Base-by-base conservation (phyloP, 805 yeast genomes). In the Saccharomyces mikatae region DNA sequence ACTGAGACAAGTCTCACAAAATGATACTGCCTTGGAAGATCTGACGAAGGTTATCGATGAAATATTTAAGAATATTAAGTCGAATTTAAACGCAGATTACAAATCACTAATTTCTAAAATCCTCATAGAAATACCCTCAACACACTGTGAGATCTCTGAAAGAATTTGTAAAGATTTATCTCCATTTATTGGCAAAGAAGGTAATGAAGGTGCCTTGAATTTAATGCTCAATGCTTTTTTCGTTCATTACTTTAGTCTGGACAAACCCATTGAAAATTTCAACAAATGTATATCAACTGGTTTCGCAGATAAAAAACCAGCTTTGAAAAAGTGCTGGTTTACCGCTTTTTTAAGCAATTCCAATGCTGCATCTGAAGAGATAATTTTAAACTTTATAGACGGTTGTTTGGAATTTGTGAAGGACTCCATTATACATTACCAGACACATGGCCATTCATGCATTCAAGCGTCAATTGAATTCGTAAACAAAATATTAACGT, bases 281-380 rank as follows among this genome's bases (percentile, higher is more conserved):
- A 55, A 72, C 11, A 70, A 62, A 52, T 67, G 51, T 58, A 66
- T 87, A 31, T 70, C 68, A n/a, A 69, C 74, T 17, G 97, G 97
- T 0, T 71, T 89, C 13, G 65, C 70, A 13, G 91, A 87, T 41
- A 77, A 86, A 61, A 87, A 87, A 59, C 69, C 77, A 11, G 79
- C 79, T 31, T 68, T 87, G 26, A 79, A 86, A 60, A 81, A 80
- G 62, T 71, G 81, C 22, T 92, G 97, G 97, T 76, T 78, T 53
- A 63, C 75, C 41, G 69, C 80, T 36, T 63, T 86, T 27, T 54
- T 68, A 48, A 50, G 52, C 13, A 53, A 56, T 44, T 57, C 62
- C 17, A 32, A 17, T 32, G 48, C 60, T 3, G 65, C 77, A 0
- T 66, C 77, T 21, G 69, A 71, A 1, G 86, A 80, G 46, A 22